A percentile compares a stretch with the other conserved stretches of the same genome.
These are phyloP conservation scores for Piromyces finnis DNA, from an alignment of 192 early-diverging fungal species.

Conservation along the genomic window DNA sequence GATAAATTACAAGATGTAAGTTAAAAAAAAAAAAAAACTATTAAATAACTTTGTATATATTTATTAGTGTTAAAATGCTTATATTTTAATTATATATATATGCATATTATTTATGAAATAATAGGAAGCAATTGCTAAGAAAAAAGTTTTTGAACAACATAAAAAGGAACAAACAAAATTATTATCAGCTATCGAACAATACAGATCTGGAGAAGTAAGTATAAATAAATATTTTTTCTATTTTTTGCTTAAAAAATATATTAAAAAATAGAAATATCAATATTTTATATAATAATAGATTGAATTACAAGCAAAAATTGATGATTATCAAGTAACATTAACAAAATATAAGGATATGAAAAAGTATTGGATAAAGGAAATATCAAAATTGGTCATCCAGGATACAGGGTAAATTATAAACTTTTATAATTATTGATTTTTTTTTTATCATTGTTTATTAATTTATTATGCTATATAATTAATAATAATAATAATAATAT, in stretches of 20 bases:
- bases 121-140: neutral
- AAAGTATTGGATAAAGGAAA: constrained; percentile 27
- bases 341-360: constrained; percentile 22
- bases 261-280: too few relatives aligned
- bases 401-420: constrained; percentile 12
- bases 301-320: constrained; percentile 37
- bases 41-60: too few relatives aligned
- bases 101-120: too few relatives aligned
- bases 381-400: constrained; percentile 30
- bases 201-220: neutral
- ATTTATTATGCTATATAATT: too few relatives aligned
- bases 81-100: too few relatives aligned
- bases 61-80: too few relatives aligned
- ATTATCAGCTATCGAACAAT: neutral
- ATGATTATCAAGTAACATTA: constrained; percentile 37
- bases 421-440: too few relatives aligned
- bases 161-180: neutral
- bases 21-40: too few relatives aligned
- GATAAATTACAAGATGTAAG: neutral
- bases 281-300: constrained; percentile 1
- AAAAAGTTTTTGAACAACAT: neutral
- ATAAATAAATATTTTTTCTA: neutral
- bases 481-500: too few relatives aligned
- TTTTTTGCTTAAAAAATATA: too few relatives aligned
- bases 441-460: too few relatives aligned